A percentile compares a stretch with the other conserved stretches of the same genome.
phyloP scores from a whole-genome alignment of 805 yeast species.

The Candida qinlingensis region DNA sequence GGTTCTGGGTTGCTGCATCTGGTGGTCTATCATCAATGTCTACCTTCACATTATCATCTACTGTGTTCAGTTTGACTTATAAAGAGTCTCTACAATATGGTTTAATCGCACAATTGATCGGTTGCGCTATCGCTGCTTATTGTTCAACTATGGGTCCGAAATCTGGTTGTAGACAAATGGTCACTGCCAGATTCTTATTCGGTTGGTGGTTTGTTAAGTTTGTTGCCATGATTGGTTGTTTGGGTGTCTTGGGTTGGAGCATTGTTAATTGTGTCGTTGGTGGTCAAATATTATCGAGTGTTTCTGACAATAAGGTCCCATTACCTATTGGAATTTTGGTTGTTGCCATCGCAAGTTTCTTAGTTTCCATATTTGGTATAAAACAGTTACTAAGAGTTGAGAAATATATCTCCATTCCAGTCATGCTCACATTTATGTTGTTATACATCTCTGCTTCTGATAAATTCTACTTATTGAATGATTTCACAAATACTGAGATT shows the following conservation, averaged over 20 bases:
- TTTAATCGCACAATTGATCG: slow-evolving; percentile 55
- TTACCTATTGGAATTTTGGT: slow-evolving; percentile 70
- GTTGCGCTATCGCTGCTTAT: slow-evolving; percentile 75
- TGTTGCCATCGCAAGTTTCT: slow-evolving; percentile 55
- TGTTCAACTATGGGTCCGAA: slow-evolving; percentile 86
- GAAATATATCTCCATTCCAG: slow-evolving; percentile 62
- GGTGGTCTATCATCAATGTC: slow-evolving; percentile 91
- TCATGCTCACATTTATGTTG: slow-evolving; percentile 58
- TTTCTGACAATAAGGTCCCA: slow-evolving; percentile 63
- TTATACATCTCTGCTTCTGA: slow-evolving; percentile 58
- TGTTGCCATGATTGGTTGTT: slow-evolving; percentile 62
- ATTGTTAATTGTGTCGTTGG: slow-evolving; percentile 86
- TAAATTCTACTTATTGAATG: slow-evolving; percentile 32
- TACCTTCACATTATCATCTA: slow-evolving; percentile 70
- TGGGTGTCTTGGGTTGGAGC: slow-evolving; percentile 91
- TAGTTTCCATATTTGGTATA: slow-evolving; percentile 76
- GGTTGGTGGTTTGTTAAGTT: slow-evolving; percentile 84
- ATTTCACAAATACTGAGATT: slow-evolving; percentile 29
- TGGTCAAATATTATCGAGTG: slow-evolving; percentile 69
- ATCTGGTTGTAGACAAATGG: slow-evolving; percentile 88
- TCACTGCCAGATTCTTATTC: slow-evolving; percentile 69
- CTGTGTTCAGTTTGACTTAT: slow-evolving; percentile 64
- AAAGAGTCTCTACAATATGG: slow-evolving; percentile 60
- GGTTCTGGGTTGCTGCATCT: slow-evolving; percentile 81
- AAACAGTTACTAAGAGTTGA: slow-evolving; percentile 65